Evolutionary conservation across 306 rosid genomes (phyloP).

Genomic region (Ziziphus jujuba): DNA sequence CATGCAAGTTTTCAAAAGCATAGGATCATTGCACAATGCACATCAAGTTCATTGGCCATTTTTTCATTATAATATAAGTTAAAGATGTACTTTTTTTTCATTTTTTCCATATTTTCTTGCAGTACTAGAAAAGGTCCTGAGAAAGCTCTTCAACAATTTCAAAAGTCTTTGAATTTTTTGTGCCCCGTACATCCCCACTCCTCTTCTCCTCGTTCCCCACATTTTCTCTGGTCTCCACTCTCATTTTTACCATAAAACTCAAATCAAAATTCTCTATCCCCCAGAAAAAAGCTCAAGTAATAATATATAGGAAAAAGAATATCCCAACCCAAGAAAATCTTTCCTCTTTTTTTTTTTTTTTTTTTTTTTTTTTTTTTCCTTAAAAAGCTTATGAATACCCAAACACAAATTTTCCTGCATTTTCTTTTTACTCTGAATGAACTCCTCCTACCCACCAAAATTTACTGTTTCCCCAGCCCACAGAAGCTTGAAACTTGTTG

Average conservation of each 20-base stretch:
- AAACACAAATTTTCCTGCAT: no score
- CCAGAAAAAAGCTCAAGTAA: background rate
- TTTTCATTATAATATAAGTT: no score
- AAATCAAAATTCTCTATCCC: conserved; percentile 8
- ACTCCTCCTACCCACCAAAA: background rate
- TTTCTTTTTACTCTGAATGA: background rate
- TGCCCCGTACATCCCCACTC: conserved; percentile 19
- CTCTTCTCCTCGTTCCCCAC: conserved; percentile 14
- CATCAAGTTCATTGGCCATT: no score
- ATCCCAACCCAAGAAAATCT: background rate
- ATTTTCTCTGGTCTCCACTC: conserved; percentile 7
- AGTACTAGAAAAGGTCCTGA: conserved; percentile 22
- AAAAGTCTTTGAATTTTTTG: conserved; percentile 23
- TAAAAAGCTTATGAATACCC: background rate
- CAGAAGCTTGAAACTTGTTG: background rate
- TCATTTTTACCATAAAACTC: conserved; percentile 1
- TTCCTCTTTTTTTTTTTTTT: background rate
- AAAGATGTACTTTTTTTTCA: conserved; percentile 4
- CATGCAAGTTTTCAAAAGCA: no score
- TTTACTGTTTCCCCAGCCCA: background rate
- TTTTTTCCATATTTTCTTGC: background rate
- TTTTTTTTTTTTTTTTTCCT: background rate
- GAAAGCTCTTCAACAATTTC: conserved; percentile 8
- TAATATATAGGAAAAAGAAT: background rate
- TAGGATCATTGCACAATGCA: no score